These are phyloP conservation scores for Dissophora globulifera DNA, from an alignment of 192 early-diverging fungal genomes.

Conservation along the genomic window DNA sequence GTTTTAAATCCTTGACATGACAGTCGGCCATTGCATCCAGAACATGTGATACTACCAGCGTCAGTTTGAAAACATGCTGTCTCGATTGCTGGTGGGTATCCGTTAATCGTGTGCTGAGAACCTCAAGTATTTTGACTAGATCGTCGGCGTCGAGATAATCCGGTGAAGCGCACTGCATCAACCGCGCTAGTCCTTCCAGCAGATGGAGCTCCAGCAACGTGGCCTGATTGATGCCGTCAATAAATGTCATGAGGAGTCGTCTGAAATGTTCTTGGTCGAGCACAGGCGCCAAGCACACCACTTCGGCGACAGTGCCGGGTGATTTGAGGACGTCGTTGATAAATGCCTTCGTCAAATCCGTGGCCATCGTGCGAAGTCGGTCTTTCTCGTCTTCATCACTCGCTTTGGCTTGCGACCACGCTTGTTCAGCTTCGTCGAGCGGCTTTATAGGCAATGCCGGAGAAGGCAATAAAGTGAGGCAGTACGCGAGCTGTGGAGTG, in stretches of 20 bases:
- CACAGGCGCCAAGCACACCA: neutral
- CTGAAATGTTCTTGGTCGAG: neutral
- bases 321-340: neutral
- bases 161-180: neutral
- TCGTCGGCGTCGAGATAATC: neutral
- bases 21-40: no score
- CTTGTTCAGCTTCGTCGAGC: neutral
- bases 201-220: neutral
- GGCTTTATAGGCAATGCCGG: neutral
- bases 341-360: slow-evolving; percentile 1
- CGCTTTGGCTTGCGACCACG: neutral
- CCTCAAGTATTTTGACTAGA: neutral
- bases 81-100: no score
- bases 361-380: neutral
- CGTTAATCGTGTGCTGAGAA: no score
- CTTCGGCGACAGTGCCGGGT: neutral
- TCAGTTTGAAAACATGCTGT: no score
- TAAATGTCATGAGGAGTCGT: neutral
- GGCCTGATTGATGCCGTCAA: neutral
- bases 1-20: no score
- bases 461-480: neutral
- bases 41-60: no score
- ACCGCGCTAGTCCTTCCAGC: neutral
- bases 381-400: neutral
- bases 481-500: neutral